These are phyloP conservation scores for Geranomyces michiganensis DNA, from an alignment of 192 early-diverging fungal species.

Conservation along the genomic window DNA sequence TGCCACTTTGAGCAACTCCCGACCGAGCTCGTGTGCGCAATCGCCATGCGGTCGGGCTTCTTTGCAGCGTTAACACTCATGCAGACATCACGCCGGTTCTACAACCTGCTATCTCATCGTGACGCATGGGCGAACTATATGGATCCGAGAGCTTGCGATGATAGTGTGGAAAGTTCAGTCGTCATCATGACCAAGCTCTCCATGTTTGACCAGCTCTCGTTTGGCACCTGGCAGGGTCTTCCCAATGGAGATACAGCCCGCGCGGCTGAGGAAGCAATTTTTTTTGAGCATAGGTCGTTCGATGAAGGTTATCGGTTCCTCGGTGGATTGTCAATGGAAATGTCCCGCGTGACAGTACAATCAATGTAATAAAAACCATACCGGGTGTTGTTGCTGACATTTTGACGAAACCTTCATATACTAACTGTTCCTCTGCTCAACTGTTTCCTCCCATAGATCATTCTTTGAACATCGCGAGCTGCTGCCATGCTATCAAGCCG, in stretches of 20 bases:
- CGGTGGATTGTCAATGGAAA: constrained; percentile 43
- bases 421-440: not conserved
- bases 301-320: constrained; percentile 47
- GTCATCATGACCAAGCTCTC: constrained; percentile 45
- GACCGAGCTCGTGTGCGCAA: constrained; percentile 43
- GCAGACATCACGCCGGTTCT: constrained; percentile 24
- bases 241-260: not conserved
- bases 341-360: constrained; percentile 20
- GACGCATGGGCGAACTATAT: constrained; percentile 39
- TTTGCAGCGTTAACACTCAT: constrained; percentile 34
- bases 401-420: not conserved
- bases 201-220: constrained; percentile 53
- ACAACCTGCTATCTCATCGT: constrained; percentile 29
- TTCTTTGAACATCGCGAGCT: constrained; percentile 54
- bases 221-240: constrained; percentile 46
- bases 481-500: constrained; percentile 45
- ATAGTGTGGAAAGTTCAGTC: constrained; percentile 39
- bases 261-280: constrained; percentile 20
- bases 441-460: constrained; percentile 4
- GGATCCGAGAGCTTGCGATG: constrained; percentile 20
- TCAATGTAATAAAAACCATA: no score
- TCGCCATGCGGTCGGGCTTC: constrained; percentile 49
- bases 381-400: not conserved
- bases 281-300: constrained; percentile 51
- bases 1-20: constrained; percentile 34